Base-by-base conservation (phyloP, 2,329 filamentous ascomycete species). In the Drechslerella coelobrocha region DNA sequence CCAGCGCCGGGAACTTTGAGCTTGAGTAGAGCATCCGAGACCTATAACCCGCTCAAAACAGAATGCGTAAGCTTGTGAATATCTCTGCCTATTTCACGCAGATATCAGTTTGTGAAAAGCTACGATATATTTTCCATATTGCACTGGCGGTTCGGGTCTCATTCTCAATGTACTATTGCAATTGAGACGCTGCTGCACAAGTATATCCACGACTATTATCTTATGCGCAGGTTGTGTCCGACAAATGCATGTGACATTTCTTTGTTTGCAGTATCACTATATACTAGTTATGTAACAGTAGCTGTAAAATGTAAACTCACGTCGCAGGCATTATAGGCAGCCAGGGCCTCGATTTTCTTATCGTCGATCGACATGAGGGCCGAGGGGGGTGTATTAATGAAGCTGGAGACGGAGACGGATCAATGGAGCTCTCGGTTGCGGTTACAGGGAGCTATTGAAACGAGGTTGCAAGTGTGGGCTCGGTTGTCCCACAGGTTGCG, bases 11-110 rank as follows among this genome's bases (percentile, higher is more conserved):
- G 82, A 7, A 88, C 83, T 68, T 88, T 84, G 51, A 92, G 82
- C 76, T 88, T 89, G 61, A 90, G 82, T 1, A 92, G 83, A 4
- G 88, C 88, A 77, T 92, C 89, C 9, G 89, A 89, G 69, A 91
- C 81, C 82, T 90, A 61, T 29, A 19, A 41, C n/a, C 34, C 10
- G 37, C n/a, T 8, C 37, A 12, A 17, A 14, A 14, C 5, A 41
- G 37, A 12, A 14, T 5, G 7, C 37, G 37, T 17, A 14, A 41
- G 37, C 7, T n/a, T n/a, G 14, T n/a, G n/a, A n/a, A n/a, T n/a
- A n/a, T n/a, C n/a, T n/a, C n/a, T n/a, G n/a, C n/a, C n/a, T n/a
- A n/a, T n/a, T n/a, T n/a, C n/a, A n/a, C n/a, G n/a, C n/a, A n/a
- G n/a, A n/a, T n/a, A n/a, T n/a, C n/a, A n/a, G n/a, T n/a, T n/a